Evolutionary conservation across 2,329 filamentous ascomycete genomes (phyloP).

Genomic region (Penicillium sp.): DNA sequence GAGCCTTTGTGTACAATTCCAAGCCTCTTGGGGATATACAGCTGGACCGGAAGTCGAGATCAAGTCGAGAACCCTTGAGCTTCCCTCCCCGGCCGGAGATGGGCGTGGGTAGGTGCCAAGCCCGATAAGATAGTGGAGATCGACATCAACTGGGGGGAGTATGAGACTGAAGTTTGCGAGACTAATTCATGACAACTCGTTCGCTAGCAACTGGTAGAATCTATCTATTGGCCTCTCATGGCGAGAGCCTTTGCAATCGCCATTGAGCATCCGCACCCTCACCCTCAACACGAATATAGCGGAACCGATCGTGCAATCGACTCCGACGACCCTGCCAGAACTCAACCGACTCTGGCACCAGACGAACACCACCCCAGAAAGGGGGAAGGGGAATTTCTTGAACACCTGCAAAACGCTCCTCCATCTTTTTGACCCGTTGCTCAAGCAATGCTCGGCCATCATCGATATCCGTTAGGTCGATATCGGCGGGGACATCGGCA

Average conservation of each 20-base stretch:
- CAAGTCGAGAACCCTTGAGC: not conserved
- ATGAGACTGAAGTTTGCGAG: not conserved
- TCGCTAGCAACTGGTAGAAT: not conserved
- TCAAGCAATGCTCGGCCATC: slow-evolving; percentile 77
- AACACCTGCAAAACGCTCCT: slow-evolving; percentile 71
- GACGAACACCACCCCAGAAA: slow-evolving; percentile 90
- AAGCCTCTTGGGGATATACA: not conserved
- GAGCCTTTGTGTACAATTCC: slow-evolving; percentile 11
- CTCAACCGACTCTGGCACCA: slow-evolving; percentile 84
- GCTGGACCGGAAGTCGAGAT: not conserved
- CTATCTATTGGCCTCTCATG: not conserved
- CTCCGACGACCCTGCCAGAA: slow-evolving; percentile 95
- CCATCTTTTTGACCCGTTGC: slow-evolving; percentile 73
- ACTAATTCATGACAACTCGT: not conserved
- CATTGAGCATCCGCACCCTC: slow-evolving; percentile 51
- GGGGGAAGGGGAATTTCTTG: slow-evolving; percentile 86
- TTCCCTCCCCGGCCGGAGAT: not conserved
- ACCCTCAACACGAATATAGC: slow-evolving; percentile 73
- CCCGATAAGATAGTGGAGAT: slow-evolving; percentile 17
- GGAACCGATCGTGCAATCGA: slow-evolving; percentile 90
- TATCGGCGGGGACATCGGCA: slow-evolving; percentile 32
- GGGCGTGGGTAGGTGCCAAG: slow-evolving; percentile 21
- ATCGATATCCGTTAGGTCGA: slow-evolving; percentile 51
- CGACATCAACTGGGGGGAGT: not conserved
- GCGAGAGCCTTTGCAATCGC: slow-evolving; percentile 47